These are phyloP conservation scores for Phytopythium cucurbitacearum DNA, from an alignment of 352 stramenopile species.

Conservation along the genomic window DNA sequence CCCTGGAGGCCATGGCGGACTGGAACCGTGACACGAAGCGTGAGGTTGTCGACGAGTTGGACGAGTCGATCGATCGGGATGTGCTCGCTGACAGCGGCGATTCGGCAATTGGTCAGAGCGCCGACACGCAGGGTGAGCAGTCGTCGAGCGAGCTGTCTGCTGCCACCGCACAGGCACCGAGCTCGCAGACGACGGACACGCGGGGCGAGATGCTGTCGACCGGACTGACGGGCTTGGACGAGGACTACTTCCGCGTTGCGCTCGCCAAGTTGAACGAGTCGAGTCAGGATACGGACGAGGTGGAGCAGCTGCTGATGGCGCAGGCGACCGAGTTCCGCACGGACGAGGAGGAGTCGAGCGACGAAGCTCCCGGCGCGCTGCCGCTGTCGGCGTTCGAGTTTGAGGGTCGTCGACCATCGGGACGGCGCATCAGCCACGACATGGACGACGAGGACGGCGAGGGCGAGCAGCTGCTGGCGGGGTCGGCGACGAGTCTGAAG, in stretches of 20 bases:
- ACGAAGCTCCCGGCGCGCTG: conserved; percentile 11
- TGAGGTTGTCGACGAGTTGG: too few relatives aligned
- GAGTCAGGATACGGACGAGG: conserved; percentile 15
- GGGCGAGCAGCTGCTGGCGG: conserved; percentile 23
- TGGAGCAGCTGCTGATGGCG: conserved; percentile 6
- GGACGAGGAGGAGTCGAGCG: conserved; percentile 17
- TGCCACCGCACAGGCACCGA: not conserved
- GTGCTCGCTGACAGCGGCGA: too few relatives aligned
- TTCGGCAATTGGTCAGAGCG: too few relatives aligned
- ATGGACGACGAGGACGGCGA: conserved; percentile 20
- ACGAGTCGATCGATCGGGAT: too few relatives aligned
- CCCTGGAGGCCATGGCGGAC: too few relatives aligned
- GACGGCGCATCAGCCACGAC: conserved; percentile 7
- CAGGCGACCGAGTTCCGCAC: conserved; percentile 9
- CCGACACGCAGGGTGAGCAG: too few relatives aligned
- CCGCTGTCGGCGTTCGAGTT: conserved; percentile 17
- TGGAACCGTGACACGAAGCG: too few relatives aligned
- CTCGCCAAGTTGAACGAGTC: not conserved
- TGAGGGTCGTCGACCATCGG: conserved; percentile 7
- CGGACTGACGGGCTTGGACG: conserved; percentile 1
- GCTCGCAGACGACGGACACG: not conserved
- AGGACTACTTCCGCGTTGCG: conserved; percentile 2
- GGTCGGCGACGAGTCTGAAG: conserved; percentile 23
- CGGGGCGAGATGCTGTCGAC: conserved; percentile 1
- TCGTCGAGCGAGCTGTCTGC: not conserved